Percentiles rank a stretch among this genome's conserved stretches.
Evolutionary conservation across 768 basidiomycete genomes (phyloP).

Genomic region (Serendipita sp.): DNA sequence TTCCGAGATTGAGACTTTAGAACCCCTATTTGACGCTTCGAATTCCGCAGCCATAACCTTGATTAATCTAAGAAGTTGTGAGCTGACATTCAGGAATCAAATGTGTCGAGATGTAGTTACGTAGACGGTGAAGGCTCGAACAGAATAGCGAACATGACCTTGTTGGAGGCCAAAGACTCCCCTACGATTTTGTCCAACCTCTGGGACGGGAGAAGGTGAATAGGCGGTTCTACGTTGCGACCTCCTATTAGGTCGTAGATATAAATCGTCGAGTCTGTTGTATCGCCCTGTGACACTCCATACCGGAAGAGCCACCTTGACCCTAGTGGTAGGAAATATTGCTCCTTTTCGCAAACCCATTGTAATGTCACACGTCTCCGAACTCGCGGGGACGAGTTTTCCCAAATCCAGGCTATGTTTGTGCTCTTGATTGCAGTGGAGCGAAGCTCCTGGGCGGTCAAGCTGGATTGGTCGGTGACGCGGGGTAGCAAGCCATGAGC

Average conservation of each 20-base stretch:
- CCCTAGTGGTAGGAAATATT: neutral
- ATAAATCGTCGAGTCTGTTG: neutral
- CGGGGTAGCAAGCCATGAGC: neutral
- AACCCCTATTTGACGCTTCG: too few species aligned
- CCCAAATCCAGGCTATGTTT: neutral
- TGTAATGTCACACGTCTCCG: neutral
- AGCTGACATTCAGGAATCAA: too few species aligned
- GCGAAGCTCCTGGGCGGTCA: neutral
- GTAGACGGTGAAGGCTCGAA: too few species aligned
- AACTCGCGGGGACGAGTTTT: neutral
- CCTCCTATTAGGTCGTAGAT: neutral
- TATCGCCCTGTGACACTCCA: neutral
- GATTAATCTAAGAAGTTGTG: too few species aligned
- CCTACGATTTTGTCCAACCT: neutral
- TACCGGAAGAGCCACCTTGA: constrained; percentile 1
- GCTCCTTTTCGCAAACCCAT: neutral
- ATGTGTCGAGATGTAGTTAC: too few species aligned
- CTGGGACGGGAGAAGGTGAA: neutral
- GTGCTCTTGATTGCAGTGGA: neutral
- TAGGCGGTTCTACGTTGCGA: neutral
- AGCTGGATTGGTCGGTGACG: neutral
- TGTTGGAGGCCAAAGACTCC: neutral
- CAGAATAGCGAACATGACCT: neutral
- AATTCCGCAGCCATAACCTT: too few species aligned
- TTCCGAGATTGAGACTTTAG: too few species aligned